Percentiles rank a stretch among this genome's conserved stretches.
Evolutionary conservation across 208 protist genomes (phyloP).

Genomic region (Wallacemonas sp.): DNA sequence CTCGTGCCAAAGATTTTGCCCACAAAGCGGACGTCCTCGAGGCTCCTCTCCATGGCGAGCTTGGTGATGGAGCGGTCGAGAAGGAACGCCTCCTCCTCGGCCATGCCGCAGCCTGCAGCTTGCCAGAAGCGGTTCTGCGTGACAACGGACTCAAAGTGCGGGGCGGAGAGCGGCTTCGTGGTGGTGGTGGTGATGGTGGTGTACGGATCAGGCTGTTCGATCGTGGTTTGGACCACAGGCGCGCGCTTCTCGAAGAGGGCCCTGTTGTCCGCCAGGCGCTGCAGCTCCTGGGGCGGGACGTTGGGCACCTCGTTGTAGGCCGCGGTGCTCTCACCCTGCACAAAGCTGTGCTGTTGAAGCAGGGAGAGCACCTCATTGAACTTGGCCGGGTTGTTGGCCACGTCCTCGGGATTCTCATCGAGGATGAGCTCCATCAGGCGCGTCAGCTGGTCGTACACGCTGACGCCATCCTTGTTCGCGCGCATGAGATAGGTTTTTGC

Average conservation of each 20-base stretch:
- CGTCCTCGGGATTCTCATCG: conserved; percentile 75
- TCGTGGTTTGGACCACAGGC: conserved; percentile 77
- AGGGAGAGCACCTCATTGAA: conserved; percentile 79
- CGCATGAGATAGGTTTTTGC: conserved; percentile 91
- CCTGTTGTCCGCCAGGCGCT: conserved; percentile 71
- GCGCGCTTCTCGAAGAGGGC: conserved; percentile 75
- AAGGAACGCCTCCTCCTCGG: conserved; percentile 86
- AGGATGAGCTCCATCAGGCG: conserved; percentile 83
- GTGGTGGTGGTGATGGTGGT: conserved; percentile 91
- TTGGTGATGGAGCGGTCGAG: conserved; percentile 89
- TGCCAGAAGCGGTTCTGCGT: conserved; percentile 82
- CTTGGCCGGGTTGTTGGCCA: conserved; percentile 65
- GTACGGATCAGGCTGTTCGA: conserved; percentile 91
- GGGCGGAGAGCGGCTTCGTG: conserved; percentile 76
- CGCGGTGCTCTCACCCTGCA: conserved; percentile 71
- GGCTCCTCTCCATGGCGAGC: conserved; percentile 85
- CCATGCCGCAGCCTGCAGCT: conserved; percentile 71
- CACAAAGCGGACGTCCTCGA: conserved; percentile 89
- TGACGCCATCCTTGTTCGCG: conserved; percentile 86
- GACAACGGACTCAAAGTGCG: conserved; percentile 65
- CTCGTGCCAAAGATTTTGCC: conserved; percentile 90
- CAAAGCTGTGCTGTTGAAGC: conserved; percentile 84
- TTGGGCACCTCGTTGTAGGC: conserved; percentile 60
- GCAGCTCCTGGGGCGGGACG: conserved; percentile 65
- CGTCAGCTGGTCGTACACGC: conserved; percentile 91